These are phyloP conservation scores for Talinum fruticosum DNA, from an alignment of 148 eudicot genomes.

Conservation along the genomic window DNA sequence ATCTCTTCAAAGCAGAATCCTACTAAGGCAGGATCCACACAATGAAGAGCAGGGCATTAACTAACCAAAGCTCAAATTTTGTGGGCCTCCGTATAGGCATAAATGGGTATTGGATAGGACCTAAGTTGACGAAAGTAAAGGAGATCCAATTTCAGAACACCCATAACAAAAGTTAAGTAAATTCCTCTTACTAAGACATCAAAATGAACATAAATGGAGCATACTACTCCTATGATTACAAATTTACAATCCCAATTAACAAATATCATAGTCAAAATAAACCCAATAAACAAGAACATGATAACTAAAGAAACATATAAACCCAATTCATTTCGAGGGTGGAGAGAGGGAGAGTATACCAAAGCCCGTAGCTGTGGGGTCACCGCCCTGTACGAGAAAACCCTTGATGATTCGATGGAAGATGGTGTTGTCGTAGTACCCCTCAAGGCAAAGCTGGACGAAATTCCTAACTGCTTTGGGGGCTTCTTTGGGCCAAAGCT, in stretches of 20 bases:
- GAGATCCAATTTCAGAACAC: background rate
- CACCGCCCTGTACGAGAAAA: constrained; percentile 85
- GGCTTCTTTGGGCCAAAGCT: constrained; percentile 98
- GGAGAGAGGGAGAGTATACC: constrained; percentile 37
- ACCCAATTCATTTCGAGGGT: background rate
- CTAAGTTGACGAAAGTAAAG: background rate
- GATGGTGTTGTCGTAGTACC: constrained; percentile 71
- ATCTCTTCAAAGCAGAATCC: too few relatives aligned
- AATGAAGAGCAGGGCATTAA: too few relatives aligned
- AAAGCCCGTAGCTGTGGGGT: constrained; percentile 74
- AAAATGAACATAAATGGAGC: background rate
- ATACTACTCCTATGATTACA: background rate
- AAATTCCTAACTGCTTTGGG: constrained; percentile 87
- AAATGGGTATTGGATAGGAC: too few relatives aligned
- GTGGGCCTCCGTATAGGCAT: too few relatives aligned
- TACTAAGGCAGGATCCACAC: too few relatives aligned
- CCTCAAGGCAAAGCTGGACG: constrained; percentile 85
- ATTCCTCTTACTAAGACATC: background rate
- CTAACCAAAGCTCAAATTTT: too few relatives aligned
- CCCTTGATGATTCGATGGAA: constrained; percentile 89
- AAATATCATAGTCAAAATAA: background rate
- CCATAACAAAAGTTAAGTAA: background rate
- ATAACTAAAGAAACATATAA: background rate
- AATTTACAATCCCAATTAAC: background rate
- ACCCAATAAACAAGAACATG: background rate